phyloP scores from a whole-genome alignment of 495 filamentous ascomycete genomes.

The Wilcoxina mikolae region DNA sequence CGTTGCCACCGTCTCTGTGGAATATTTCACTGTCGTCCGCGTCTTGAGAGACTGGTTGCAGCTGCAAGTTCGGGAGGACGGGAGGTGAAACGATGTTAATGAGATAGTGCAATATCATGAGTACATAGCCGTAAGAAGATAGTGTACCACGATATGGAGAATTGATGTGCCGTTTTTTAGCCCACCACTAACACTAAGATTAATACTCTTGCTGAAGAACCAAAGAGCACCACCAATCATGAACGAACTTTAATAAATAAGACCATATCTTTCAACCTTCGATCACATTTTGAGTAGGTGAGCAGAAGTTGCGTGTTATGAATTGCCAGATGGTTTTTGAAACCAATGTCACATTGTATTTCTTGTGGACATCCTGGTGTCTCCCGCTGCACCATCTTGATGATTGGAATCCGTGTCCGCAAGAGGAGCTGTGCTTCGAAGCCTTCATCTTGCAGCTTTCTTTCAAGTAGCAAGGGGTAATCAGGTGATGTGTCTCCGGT shows the following conservation, averaged over 20 bases:
- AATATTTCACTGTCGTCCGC: constrained; percentile 15
- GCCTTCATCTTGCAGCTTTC: constrained; percentile 50
- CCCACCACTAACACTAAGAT: constrained; percentile 41
- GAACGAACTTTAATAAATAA: constrained; percentile 58
- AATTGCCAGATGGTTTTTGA: constrained; percentile 59
- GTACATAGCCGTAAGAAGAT: constrained; percentile 74
- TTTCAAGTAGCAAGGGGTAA: constrained; percentile 51
- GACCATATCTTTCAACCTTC: constrained; percentile 56
- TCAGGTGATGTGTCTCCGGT: constrained; percentile 9
- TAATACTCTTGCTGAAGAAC: background rate
- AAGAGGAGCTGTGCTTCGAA: constrained; percentile 55
- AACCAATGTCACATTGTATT: constrained; percentile 60
- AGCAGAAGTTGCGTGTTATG: constrained; percentile 65
- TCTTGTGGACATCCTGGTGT: constrained; percentile 23
- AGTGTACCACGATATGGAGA: constrained; percentile 66
- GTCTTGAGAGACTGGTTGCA: constrained; percentile 18
- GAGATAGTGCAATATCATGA: constrained; percentile 86
- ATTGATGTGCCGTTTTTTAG: constrained; percentile 66
- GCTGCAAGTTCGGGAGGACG: constrained; percentile 65
- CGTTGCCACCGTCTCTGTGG: constrained; percentile 22
- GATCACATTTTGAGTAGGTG: constrained; percentile 61
- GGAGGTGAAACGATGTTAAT: constrained; percentile 62
- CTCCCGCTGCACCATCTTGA: constrained; percentile 63
- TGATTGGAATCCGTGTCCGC: constrained; percentile 62
- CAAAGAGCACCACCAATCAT: too few species aligned